phyloP scores from a whole-genome alignment of 2,329 filamentous ascomycete species.

The Neonectria hederae region DNA sequence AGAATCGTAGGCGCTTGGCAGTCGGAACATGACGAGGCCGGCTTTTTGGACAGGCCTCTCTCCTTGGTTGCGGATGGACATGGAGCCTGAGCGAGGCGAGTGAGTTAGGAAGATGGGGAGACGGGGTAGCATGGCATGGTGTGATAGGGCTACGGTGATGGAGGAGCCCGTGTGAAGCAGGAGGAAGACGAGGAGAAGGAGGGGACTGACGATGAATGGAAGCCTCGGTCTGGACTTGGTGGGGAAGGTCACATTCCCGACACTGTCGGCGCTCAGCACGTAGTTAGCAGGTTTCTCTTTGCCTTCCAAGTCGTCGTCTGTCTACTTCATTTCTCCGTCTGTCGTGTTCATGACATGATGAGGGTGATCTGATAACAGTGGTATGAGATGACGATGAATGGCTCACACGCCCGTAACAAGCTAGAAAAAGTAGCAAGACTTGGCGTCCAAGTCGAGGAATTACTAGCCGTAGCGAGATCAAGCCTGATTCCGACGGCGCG shows the following conservation, averaged over 20 bases:
- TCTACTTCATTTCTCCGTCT: background rate
- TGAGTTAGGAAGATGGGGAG: background rate
- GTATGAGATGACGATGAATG: background rate
- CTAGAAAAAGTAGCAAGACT: background rate
- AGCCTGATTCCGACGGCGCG: background rate
- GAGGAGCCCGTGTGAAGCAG: background rate
- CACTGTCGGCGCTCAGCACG: background rate
- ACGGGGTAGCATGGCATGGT: constrained; percentile 2
- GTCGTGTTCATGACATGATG: background rate
- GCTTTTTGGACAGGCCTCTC: background rate
- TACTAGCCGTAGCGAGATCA: no score
- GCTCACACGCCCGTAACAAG: background rate
- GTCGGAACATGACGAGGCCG: background rate
- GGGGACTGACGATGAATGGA: background rate
- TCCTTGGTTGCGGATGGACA: background rate
- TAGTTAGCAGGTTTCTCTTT: background rate
- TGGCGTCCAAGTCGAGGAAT: background rate
- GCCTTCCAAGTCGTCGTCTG: background rate
- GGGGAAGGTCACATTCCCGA: constrained; percentile 12
- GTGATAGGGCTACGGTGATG: background rate
- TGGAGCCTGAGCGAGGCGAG: background rate
- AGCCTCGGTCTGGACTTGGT: background rate
- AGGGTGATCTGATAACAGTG: background rate
- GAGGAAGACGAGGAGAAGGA: background rate
- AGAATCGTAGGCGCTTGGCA: background rate